Evolutionary conservation across 148 eudicot species (phyloP), one percentile per base, ranked within the genome.

Genomic region (Beta vulgaris): DNA sequence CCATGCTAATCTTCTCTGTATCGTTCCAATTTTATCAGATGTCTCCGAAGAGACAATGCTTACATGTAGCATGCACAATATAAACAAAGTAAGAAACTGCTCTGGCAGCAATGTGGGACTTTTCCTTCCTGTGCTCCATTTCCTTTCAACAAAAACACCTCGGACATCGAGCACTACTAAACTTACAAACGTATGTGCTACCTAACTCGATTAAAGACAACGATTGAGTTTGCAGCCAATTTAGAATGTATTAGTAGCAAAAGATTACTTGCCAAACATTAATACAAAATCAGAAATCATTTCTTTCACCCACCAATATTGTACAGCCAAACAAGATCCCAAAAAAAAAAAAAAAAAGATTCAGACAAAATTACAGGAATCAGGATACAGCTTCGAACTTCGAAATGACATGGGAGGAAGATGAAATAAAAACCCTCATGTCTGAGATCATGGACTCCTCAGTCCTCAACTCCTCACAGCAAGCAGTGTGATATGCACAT

Each of bases 401-500:
- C 34, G 3, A 42, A 4, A 42, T 34, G 18, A n/a, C 26, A 32
- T 43, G 9, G 31, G 23, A 7, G 44, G 35, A 49, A 2, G 15
- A 73, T 6, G 18, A 11, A 48, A 48, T 14, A 48, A 13, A 8
- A 53, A 36, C 68, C 18, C 19, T 26, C 32, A 31, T 16, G 31
- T 36, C 4, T 35, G 19, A 15, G 13, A 37, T 10, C 54, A n/a
- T n/a, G n/a, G n/a, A n/a, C n/a, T n/a, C n/a, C n/a, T n/a, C n/a
- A n/a, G n/a, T n/a, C 37, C 14, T 9, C 11, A 28, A 14, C 8
- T 46, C 77, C 18, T 26, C 8, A 64, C 59, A 67, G 29, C 39
- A 55, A 28, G 42, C 55, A 67, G 34, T 2, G 39, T 18, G n/a
- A 53, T 46, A 61, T 77, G 23, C 12, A 62, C 75, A 77, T 46